phyloP scores from a whole-genome alignment of 192 early-diverging fungal species.

The Coemansia erecta region DNA sequence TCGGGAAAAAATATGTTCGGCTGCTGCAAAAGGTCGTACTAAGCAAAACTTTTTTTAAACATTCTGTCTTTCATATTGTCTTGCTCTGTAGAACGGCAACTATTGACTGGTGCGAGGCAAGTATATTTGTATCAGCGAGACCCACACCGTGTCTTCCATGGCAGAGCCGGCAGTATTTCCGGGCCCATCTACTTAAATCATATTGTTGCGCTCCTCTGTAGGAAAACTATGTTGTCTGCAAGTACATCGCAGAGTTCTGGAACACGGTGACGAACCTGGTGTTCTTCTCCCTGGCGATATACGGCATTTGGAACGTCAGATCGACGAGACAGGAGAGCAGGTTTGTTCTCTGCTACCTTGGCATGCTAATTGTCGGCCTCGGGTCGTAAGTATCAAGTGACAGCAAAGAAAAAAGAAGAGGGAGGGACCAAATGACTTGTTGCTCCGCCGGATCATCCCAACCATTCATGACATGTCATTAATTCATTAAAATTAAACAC shows the following conservation, averaged over 20 bases:
- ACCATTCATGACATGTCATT: neutral
- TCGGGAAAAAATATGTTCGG: no score
- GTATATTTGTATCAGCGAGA: neutral
- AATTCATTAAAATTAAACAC: neutral
- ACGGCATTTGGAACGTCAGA: constrained; percentile 59
- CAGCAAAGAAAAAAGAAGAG: neutral
- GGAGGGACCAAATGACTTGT: no score
- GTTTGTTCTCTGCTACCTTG: constrained; percentile 58
- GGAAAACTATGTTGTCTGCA: constrained; percentile 70
- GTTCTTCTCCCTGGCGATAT: constrained; percentile 60
- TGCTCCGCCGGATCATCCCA: no score
- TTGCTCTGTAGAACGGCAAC: constrained; percentile 40
- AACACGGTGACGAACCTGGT: constrained; percentile 71
- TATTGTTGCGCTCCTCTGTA: constrained; percentile 16
- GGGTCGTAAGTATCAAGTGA: constrained; percentile 58
- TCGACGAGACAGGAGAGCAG: constrained; percentile 54
- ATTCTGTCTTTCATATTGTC: neutral
- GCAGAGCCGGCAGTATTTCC: neutral
- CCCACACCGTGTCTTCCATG: neutral
- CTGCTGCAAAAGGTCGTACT: no score
- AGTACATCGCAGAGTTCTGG: constrained; percentile 77
- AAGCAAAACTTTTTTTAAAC: neutral
- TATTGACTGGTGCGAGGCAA: constrained; percentile 55
- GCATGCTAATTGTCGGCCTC: constrained; percentile 63
- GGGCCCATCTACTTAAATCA: neutral